These are phyloP conservation scores for Termitomyces sp. DNA, from an alignment of 768 basidiomycete species.

Conservation along the genomic window DNA sequence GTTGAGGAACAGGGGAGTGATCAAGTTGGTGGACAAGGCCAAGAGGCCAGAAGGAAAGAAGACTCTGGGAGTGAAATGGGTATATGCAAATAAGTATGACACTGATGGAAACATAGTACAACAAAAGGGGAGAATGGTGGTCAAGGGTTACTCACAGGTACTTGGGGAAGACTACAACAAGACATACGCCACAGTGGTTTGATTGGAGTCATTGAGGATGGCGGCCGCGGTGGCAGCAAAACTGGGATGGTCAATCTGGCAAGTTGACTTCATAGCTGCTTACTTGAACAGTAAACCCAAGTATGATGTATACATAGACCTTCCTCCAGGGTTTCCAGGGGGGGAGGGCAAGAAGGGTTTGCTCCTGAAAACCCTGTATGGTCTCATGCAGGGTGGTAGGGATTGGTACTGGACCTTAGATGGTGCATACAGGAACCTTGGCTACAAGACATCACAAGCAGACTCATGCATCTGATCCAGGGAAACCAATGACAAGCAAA, in stretches of 20 bases:
- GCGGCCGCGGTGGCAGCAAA: neutral
- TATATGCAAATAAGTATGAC: conserved; percentile 27
- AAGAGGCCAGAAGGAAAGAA: neutral
- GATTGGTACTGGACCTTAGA: neutral
- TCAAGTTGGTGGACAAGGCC: conserved; percentile 10
- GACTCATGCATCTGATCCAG: neutral
- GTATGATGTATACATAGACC: neutral
- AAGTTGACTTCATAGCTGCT: neutral
- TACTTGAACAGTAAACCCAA: neutral
- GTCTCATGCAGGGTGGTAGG: neutral
- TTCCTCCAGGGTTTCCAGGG: neutral
- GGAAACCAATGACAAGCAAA: neutral
- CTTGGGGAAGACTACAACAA: conserved; percentile 27
- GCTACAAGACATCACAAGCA: neutral
- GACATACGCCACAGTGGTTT: conserved; percentile 13
- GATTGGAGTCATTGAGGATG: conserved; percentile 1
- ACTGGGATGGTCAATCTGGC: neutral
- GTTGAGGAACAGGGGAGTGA: conserved; percentile 12
- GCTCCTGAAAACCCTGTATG: neutral
- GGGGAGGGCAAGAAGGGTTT: neutral
- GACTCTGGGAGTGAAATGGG: conserved; percentile 13
- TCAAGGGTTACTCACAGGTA: conserved; percentile 27
- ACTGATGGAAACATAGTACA: conserved; percentile 20
- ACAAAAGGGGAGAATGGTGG: conserved; percentile 24
- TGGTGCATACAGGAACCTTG: neutral